Base-by-base conservation (phyloP, 305 asterid species). In the Fraxinus paxiana region DNA sequence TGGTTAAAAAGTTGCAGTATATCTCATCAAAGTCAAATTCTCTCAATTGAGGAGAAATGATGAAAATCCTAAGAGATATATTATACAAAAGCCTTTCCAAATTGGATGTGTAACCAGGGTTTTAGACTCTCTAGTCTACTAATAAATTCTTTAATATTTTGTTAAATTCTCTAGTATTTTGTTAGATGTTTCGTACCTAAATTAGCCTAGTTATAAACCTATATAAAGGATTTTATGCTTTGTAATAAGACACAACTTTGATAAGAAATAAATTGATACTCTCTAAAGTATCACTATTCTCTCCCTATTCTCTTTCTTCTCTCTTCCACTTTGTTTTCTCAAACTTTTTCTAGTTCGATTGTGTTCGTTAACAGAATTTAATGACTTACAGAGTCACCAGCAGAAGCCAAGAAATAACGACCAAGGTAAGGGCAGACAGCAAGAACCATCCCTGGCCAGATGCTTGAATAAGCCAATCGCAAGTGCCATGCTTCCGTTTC, bases 371-470 rank as follows among this genome's bases (percentile, higher is more conserved):
- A 6, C 12, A 56, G 75, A 81, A 72, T 33, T 84, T 83, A 85
- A 75, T 67, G 81, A 88, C 99, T 88, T 94, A 96, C 99, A 89
- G 92, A 81, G 87, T 87, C 88, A 82, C 96, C 98, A 84, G 95
- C 94, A 81, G 97, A 92, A 54, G 97, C 98, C 86, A 96, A 85
- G 90, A 96, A 92, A 85, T 88, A 94, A 56, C 88, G 92, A 81
- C 90, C 97, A 83, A 96, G 97, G 82, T 92, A 96, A 46, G 97
- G 89, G 87, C 95, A 94, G 83, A 96, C 89, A 72, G 99, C 95
- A 85, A 94, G 90, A 69, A 92, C 95, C 92, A 89, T 89, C 76
- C 99, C 99, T 2, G 91, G 90, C 98, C 94, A 92, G 74, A 56
- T 82, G 76, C 92, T 85, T 67, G 95, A 84, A 87, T 80, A 91